Conservation (phyloP, 371 early-diverging fungal genomes). For the Nosema muscidifuracis region DNA sequence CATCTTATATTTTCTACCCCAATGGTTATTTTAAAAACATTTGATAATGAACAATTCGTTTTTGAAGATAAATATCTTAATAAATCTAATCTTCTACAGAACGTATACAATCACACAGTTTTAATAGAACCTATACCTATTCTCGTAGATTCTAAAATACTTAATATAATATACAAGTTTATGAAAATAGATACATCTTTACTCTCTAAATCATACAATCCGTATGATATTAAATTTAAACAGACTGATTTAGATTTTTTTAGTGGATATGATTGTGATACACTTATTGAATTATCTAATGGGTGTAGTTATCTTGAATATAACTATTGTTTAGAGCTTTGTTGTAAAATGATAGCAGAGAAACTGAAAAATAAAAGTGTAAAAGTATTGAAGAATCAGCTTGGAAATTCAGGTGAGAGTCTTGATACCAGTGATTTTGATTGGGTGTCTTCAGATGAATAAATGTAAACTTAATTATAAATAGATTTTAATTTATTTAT, state of each 20-base stretch:
- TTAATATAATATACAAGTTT: slow-evolving; percentile 20
- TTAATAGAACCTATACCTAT: slow-evolving; percentile 6
- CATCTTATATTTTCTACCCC: neutral
- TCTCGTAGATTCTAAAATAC: neutral
- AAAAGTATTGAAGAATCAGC: slow-evolving; percentile 42
- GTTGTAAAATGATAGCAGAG: slow-evolving; percentile 56
- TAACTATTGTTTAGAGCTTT: slow-evolving; percentile 56
- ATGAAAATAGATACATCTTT: slow-evolving; percentile 26
- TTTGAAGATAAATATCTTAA: neutral
- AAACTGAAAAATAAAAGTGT: slow-evolving; percentile 41
- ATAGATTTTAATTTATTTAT: too few species aligned
- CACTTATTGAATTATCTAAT: slow-evolving; percentile 44
- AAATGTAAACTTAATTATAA: too few species aligned
- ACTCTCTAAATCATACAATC: slow-evolving; percentile 21
- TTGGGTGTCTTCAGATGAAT: slow-evolving; percentile 48
- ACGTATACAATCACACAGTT: neutral
- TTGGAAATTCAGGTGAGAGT: slow-evolving; percentile 15
- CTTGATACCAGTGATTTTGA: slow-evolving; percentile 37
- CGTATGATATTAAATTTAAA: slow-evolving; percentile 44
- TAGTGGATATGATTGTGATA: slow-evolving; percentile 31
- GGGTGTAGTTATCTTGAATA: slow-evolving; percentile 59
- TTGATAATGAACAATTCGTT: neutral
- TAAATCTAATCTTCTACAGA: neutral
- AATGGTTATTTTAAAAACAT: neutral
- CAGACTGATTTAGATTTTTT: slow-evolving; percentile 29